A percentile compares a stretch with the other conserved stretches of the same genome.
These are phyloP conservation scores for Auricularia auricula-judae DNA, from an alignment of 768 basidiomycete genomes.

Conservation along the genomic window DNA sequence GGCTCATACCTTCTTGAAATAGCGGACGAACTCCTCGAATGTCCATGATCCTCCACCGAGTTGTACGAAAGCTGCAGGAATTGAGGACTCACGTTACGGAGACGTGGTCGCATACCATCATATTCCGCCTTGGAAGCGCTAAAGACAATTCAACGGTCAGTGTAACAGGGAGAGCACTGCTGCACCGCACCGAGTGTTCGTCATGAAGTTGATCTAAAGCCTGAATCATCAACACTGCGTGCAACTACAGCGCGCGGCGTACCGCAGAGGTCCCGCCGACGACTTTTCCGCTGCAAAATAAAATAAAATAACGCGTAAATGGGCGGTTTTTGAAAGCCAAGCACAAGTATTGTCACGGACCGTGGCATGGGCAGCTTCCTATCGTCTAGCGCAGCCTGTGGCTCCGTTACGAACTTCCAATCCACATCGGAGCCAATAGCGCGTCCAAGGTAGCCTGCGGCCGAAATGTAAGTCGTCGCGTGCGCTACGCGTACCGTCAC, in stretches of 20 bases:
- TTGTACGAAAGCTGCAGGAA: background rate
- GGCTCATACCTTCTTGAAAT: background rate
- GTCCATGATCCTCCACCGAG: background rate
- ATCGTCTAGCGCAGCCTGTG: background rate
- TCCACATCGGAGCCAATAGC: background rate
- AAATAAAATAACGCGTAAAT: background rate
- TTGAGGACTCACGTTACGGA: background rate
- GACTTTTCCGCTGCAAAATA: background rate
- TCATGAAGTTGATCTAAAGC: background rate
- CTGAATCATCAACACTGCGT: background rate
- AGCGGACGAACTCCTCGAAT: background rate
- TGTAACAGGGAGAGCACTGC: background rate
- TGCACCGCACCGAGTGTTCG: background rate
- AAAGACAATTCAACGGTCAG: background rate
- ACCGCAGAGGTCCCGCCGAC: background rate
- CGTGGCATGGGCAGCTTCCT: background rate
- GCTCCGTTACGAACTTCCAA: background rate
- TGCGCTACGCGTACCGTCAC: background rate
- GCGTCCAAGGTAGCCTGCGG: background rate
- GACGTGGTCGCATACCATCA: background rate
- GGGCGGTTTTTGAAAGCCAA: background rate
- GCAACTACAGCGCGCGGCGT: background rate
- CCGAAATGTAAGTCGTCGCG: background rate
- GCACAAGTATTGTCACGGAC: background rate
- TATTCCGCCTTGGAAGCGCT: background rate